Percentiles rank a stretch among this genome's conserved stretches.
phyloP scores from a whole-genome alignment of 331 rosid genomes.

The Quercus phellos region DNA sequence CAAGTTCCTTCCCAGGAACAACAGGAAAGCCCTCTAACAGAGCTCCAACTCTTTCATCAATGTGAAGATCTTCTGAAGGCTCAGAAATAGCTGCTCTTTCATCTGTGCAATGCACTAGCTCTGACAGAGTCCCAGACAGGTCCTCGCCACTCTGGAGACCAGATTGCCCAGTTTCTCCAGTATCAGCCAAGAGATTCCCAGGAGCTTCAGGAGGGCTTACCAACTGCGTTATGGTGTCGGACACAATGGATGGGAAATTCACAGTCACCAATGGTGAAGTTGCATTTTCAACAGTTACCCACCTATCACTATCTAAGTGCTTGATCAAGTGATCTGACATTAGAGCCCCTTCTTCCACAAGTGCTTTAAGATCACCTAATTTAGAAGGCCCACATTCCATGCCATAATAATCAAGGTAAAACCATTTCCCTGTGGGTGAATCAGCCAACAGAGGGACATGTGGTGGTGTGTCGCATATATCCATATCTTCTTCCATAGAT shows the following conservation, averaged over 20 bases:
- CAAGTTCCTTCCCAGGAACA: constrained; percentile 86
- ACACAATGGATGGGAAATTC: constrained; percentile 61
- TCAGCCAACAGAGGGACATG: constrained; percentile 70
- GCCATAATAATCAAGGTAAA: constrained; percentile 81
- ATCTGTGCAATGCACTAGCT: constrained; percentile 28
- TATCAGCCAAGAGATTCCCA: constrained; percentile 74
- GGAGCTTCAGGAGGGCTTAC: constrained; percentile 98
- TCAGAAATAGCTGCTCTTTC: constrained; percentile 35
- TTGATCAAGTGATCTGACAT: constrained; percentile 88
- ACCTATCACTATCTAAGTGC: constrained; percentile 89
- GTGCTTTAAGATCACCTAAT: constrained; percentile 68
- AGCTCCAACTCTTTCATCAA: constrained; percentile 78
- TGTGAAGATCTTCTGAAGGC: constrained; percentile 51
- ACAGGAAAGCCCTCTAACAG: constrained; percentile 65
- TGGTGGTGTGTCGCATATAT: constrained; percentile 97
- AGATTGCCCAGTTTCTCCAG: constrained; percentile 47
- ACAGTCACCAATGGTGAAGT: constrained; percentile 69
- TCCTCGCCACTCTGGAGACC: constrained; percentile 39
- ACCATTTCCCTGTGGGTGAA: constrained; percentile 80
- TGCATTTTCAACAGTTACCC: constrained; percentile 96
- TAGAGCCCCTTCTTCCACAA: constrained; percentile 80
- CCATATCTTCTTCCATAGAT: constrained; percentile 99
- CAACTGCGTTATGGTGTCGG: constrained; percentile 70
- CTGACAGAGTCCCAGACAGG: constrained; percentile 15
- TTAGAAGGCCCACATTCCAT: constrained; percentile 82